phyloP scores from a whole-genome alignment of 164 flowering plant species.

The Aristolochia californica region DNA sequence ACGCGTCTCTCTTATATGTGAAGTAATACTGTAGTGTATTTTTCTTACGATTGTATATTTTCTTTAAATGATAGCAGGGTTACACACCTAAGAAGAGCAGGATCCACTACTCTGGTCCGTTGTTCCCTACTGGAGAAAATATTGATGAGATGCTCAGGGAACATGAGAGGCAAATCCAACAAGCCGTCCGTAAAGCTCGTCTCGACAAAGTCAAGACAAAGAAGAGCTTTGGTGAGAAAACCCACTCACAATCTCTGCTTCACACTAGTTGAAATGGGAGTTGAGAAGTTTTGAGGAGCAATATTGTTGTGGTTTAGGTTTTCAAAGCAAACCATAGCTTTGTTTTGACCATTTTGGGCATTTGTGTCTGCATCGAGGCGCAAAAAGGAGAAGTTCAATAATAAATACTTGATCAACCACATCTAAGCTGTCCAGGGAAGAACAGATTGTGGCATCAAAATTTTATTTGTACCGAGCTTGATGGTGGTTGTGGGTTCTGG shows the following conservation, averaged over 20 bases:
- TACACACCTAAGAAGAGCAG: conserved; percentile 48
- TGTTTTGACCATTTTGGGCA: background rate
- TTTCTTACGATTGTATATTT: too few species aligned
- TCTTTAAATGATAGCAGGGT: conserved; percentile 25
- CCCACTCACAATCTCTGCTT: conserved; percentile 33
- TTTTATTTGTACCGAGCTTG: too few species aligned
- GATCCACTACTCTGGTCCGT: conserved; percentile 81
- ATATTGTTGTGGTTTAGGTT: background rate
- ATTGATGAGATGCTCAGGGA: conserved; percentile 85
- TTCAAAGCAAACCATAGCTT: background rate
- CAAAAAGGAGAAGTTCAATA: too few species aligned
- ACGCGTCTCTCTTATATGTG: too few species aligned
- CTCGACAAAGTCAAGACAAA: conserved; percentile 41
- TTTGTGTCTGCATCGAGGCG: too few species aligned
- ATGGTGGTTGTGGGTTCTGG: too few species aligned
- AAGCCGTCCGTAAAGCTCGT: conserved; percentile 84
- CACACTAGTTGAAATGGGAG: conserved; percentile 19
- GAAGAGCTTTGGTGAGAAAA: conserved; percentile 16
- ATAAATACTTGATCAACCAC: too few species aligned
- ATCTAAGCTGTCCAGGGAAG: too few species aligned
- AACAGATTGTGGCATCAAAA: too few species aligned
- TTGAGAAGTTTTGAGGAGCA: conserved; percentile 11
- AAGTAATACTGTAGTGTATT: too few species aligned
- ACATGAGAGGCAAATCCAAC: conserved; percentile 85
- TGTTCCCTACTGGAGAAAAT: conserved; percentile 77